A percentile compares a stretch with the other conserved stretches of the same genome.
Conservation (phyloP, 345 rosid genomes). For the Rhodomyrtus tomentosa region DNA sequence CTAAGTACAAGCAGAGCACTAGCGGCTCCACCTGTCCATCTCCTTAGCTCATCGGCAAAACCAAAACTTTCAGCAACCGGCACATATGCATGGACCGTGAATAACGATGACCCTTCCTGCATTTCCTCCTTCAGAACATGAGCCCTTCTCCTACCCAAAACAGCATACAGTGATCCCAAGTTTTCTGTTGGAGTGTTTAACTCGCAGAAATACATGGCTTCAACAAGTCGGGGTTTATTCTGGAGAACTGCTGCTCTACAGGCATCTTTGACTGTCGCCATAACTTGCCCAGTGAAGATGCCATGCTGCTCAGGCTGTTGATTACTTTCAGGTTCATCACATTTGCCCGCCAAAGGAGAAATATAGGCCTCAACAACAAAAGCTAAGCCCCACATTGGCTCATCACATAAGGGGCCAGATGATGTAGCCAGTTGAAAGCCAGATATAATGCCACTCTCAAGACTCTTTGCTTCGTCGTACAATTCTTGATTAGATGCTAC, state of each 20-base stretch:
- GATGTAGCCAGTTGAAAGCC: slow-evolving; percentile 86
- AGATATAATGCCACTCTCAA: slow-evolving; percentile 64
- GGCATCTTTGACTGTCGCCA: slow-evolving; percentile 79
- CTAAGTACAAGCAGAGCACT: slow-evolving; percentile 83
- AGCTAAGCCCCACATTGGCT: slow-evolving; percentile 88
- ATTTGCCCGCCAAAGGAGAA: slow-evolving; percentile 23
- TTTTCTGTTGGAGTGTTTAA: slow-evolving; percentile 62
- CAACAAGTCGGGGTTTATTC: slow-evolving; percentile 67
- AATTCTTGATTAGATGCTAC: slow-evolving; percentile 27
- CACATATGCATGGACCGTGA: slow-evolving; percentile 69
- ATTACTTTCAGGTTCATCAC: slow-evolving; percentile 20
- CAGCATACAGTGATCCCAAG: slow-evolving; percentile 74
- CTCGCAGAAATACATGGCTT: slow-evolving; percentile 93
- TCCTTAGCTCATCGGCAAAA: slow-evolving; percentile 77
- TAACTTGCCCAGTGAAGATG: slow-evolving; percentile 70
- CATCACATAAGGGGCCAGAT: slow-evolving; percentile 84
- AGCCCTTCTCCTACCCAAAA: slow-evolving; percentile 72
- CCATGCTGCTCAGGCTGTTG: slow-evolving; percentile 57
- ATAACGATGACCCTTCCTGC: slow-evolving; percentile 80
- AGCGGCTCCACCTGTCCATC: slow-evolving; percentile 70
- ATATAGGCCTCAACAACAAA: slow-evolving; percentile 54
- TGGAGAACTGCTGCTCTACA: slow-evolving; percentile 70
- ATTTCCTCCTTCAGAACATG: slow-evolving; percentile 81
- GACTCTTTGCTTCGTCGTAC: slow-evolving; percentile 39
- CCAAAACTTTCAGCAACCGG: slow-evolving; percentile 89